Percentiles rank a stretch among this genome's conserved stretches.
Evolutionary conservation across 768 basidiomycete species (phyloP).

Genomic region (Pisolithus tinctorius): DNA sequence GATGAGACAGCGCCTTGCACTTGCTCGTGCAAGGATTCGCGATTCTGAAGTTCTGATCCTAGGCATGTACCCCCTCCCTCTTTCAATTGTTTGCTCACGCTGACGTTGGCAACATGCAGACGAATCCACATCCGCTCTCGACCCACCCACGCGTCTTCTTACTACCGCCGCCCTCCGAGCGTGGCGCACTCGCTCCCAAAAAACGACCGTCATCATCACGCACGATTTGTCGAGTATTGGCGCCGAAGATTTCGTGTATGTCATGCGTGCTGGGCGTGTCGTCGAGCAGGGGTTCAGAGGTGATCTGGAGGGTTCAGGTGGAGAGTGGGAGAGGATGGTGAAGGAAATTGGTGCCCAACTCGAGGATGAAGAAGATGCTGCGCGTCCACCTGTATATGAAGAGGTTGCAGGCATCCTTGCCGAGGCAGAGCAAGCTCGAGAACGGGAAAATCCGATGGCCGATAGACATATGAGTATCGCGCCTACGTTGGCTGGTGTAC

Average conservation of each 20-base stretch:
- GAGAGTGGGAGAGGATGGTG: constrained; percentile 73
- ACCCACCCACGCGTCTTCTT: constrained; percentile 78
- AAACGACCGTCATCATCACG: constrained; percentile 61
- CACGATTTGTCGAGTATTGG: constrained; percentile 88
- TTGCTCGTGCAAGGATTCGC: constrained; percentile 79
- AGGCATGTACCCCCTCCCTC: constrained; percentile 44
- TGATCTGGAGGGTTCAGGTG: constrained; percentile 60
- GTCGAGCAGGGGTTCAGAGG: constrained; percentile 83
- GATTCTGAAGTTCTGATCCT: constrained; percentile 88
- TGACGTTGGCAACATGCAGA: constrained; percentile 33
- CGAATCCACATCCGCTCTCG: constrained; percentile 79
- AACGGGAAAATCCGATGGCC: constrained; percentile 27
- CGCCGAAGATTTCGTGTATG: constrained; percentile 80
- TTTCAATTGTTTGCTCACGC: not conserved
- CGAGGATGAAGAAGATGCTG: constrained; percentile 17
- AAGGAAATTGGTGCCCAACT: constrained; percentile 51
- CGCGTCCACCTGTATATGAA: constrained; percentile 24
- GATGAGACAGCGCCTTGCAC: constrained; percentile 84
- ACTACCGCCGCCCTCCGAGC: constrained; percentile 68
- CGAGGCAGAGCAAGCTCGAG: not conserved
- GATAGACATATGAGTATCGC: constrained; percentile 39
- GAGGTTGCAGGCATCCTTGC: constrained; percentile 38
- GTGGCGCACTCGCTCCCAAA: constrained; percentile 56
- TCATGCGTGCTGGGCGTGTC: constrained; percentile 73
- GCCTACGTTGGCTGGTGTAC: constrained; percentile 29